A percentile compares a stretch with the other conserved stretches of the same genome.
These are phyloP conservation scores for Trypanosoma mega DNA, from an alignment of 208 protist genomes.

Conservation along the genomic window DNA sequence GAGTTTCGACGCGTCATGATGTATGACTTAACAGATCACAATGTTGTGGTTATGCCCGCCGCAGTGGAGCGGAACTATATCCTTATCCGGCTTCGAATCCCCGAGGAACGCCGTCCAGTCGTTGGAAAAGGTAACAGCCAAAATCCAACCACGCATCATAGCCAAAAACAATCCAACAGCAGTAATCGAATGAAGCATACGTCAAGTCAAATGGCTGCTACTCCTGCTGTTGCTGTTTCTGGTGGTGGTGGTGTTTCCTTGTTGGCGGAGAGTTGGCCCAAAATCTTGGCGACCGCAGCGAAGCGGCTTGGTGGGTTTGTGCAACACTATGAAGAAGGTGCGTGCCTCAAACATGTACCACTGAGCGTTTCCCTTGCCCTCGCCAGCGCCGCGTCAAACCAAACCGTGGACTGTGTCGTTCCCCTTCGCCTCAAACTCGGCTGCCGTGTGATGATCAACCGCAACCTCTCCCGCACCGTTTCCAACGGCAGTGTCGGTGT, in stretches of 20 bases:
- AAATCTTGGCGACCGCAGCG: conserved; percentile 41
- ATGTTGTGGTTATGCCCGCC: conserved; percentile 73
- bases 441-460: conserved; percentile 88
- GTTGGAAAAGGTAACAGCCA: not conserved
- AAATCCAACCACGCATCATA: too few relatives aligned
- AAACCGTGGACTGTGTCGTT: conserved; percentile 47
- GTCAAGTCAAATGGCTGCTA: too few relatives aligned
- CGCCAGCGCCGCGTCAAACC: conserved; percentile 50
- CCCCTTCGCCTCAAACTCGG: conserved; percentile 85
- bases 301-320: conserved; percentile 42
- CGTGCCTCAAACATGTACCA: conserved; percentile 51
- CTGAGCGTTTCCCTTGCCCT: conserved; percentile 66
- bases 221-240: too few relatives aligned
- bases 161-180: too few relatives aligned
- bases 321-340: conserved; percentile 39
- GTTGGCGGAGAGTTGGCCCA: conserved; percentile 35
- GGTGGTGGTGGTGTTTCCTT: not conserved
- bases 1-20: conserved; percentile 18
- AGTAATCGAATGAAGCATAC: not conserved
- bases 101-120: conserved; percentile 12
- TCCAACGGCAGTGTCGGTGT: conserved; percentile 88
- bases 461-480: conserved; percentile 84
- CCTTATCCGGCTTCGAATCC: conserved; percentile 50
- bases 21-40: conserved; percentile 41
- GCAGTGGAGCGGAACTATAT: conserved; percentile 21